These are phyloP conservation scores for Aspergillus egyptiacus DNA, from an alignment of 495 filamentous ascomycete species.

Conservation along the genomic window DNA sequence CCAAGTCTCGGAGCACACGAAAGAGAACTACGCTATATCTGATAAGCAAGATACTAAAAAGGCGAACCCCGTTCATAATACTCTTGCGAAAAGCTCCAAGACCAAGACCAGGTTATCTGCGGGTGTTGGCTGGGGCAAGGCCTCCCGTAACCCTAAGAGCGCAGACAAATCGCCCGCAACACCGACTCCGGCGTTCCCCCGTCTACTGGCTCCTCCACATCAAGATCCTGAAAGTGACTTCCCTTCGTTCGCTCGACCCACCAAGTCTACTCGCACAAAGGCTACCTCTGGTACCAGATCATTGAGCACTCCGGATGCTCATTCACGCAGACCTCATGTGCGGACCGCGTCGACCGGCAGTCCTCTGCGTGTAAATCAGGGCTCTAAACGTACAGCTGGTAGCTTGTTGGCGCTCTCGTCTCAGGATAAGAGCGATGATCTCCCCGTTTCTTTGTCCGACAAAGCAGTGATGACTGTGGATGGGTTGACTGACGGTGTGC, in stretches of 20 bases:
- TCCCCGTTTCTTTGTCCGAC: not conserved
- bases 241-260: constrained; percentile 17
- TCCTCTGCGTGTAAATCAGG: constrained; percentile 4
- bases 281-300: not conserved
- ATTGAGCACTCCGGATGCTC: not conserved
- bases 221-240: not conserved
- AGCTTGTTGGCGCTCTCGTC: not conserved
- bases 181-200: constrained; percentile 1
- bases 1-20: not conserved
- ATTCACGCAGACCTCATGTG: constrained; percentile 6
- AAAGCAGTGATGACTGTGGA: not conserved
- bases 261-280: constrained; percentile 16
- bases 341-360: constrained; percentile 15
- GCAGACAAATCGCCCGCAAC: not conserved
- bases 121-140: constrained; percentile 10
- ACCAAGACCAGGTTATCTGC: constrained; percentile 5
- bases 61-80: not conserved
- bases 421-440: not conserved
- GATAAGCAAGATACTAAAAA: not conserved
- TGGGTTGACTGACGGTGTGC: not conserved
- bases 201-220: constrained; percentile 7
- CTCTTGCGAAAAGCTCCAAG: constrained; percentile 5
- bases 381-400: not conserved
- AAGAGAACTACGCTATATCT: not conserved
- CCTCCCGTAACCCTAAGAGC: constrained; percentile 8